phyloP scores from a whole-genome alignment of 2,329 filamentous ascomycete genomes.

The Niveomyces coronatus region DNA sequence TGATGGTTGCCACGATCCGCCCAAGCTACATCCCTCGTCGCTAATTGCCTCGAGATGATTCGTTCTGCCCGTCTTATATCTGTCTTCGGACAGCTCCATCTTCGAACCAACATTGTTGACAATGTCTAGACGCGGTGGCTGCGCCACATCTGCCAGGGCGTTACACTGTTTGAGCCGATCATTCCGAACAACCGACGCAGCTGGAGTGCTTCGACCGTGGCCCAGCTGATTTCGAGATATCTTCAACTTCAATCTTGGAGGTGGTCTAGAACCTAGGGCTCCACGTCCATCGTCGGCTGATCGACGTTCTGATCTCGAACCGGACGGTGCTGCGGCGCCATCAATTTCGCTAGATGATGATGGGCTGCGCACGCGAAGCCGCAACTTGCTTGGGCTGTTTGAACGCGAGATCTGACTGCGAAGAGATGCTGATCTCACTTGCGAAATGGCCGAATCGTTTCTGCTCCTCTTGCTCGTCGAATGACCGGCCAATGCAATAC shows the following conservation, averaged over 20 bases:
- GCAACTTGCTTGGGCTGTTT: constrained; percentile 17
- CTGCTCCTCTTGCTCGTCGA: not conserved
- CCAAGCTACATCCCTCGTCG: constrained; percentile 7
- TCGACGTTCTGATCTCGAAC: not conserved
- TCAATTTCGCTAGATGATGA: constrained; percentile 10
- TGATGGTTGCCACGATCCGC: constrained; percentile 15
- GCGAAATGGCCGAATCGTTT: constrained; percentile 6
- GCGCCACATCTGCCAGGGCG: constrained; percentile 21
- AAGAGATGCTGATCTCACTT: constrained; percentile 8
- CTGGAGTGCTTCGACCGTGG: constrained; percentile 11
- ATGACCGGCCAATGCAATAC: not conserved
- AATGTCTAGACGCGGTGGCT: constrained; percentile 12
- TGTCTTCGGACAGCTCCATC: constrained; percentile 11
- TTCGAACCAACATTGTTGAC: constrained; percentile 3
- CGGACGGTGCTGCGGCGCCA: not conserved
- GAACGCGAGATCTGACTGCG: constrained; percentile 5
- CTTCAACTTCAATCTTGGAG: constrained; percentile 24
- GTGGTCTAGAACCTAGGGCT: constrained; percentile 13
- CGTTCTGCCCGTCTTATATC: not conserved
- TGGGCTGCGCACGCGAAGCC: constrained; percentile 18
- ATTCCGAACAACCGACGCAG: constrained; percentile 12
- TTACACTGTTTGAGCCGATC: constrained; percentile 23
- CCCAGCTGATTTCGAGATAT: constrained; percentile 21
- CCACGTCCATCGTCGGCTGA: constrained; percentile 5
- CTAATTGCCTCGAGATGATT: constrained; percentile 2